Conservation (phyloP, 192 early-diverging fungal genomes). For the Podila minutissima region DNA sequence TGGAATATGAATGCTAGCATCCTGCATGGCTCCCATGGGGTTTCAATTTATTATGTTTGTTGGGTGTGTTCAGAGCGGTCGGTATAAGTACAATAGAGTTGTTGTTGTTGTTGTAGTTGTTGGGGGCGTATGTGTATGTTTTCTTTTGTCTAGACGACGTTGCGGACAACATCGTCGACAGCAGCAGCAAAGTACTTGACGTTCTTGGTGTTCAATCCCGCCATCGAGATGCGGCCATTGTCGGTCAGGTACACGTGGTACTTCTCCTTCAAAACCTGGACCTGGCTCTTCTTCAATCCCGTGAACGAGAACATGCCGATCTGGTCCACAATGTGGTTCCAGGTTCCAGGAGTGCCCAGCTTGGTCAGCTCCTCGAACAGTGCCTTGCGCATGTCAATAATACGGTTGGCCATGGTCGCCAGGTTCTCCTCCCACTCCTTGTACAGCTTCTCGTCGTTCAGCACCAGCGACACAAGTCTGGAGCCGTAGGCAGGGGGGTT, state of each 20-base stretch:
- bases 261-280: conserved; percentile 81
- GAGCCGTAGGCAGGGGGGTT: conserved; percentile 93
- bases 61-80: not conserved
- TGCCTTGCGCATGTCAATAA: conserved; percentile 86
- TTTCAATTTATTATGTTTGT: not conserved
- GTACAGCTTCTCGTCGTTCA: conserved; percentile 85
- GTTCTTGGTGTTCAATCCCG: conserved; percentile 90
- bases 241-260: conserved; percentile 95
- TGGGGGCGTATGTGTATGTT: not conserved
- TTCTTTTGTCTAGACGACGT: conserved; percentile 20
- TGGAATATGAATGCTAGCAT: not conserved
- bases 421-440: conserved; percentile 86
- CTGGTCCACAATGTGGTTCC: conserved; percentile 96
- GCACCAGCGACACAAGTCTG: conserved; percentile 82
- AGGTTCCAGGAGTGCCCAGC: conserved; percentile 89
- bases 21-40: no score
- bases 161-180: conserved; percentile 92
- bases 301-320: conserved; percentile 99
- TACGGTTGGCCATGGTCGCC: conserved; percentile 88
- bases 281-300: conserved; percentile 81
- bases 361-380: conserved; percentile 72
- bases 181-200: conserved; percentile 89
- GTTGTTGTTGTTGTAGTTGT: not conserved
- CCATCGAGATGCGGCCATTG: conserved; percentile 96
- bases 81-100: not conserved